These are phyloP conservation scores for Leucaena leucocephala DNA, from an alignment of 306 rosid genomes.

Conservation along the genomic window DNA sequence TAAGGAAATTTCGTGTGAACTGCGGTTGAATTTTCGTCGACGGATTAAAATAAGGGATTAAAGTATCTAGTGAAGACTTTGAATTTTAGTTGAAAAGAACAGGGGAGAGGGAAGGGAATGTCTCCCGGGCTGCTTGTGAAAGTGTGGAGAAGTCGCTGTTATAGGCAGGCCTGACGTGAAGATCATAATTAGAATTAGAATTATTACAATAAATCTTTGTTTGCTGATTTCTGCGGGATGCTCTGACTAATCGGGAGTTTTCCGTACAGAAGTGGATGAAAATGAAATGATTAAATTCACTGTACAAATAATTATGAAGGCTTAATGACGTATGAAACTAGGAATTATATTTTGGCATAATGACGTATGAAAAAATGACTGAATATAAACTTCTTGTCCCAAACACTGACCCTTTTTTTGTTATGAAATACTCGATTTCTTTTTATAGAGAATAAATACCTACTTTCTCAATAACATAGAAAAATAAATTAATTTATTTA, in stretches of 20 bases:
- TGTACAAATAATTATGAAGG: too few relatives aligned
- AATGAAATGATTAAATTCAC: neutral
- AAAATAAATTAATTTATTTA: too few relatives aligned
- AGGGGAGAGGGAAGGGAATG: neutral
- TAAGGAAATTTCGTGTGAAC: slow-evolving; percentile 39
- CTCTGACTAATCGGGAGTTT: neutral
- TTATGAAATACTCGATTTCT: too few relatives aligned
- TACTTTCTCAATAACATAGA: too few relatives aligned
- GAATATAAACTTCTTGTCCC: too few relatives aligned
- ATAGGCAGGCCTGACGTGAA: slow-evolving; percentile 36
- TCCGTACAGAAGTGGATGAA: slow-evolving; percentile 25
- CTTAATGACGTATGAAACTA: too few relatives aligned
- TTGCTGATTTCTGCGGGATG: neutral
- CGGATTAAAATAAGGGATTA: neutral
- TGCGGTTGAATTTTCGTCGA: slow-evolving; percentile 7
- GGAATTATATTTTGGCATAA: too few relatives aligned
- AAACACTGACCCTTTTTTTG: too few relatives aligned
- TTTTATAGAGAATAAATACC: too few relatives aligned
- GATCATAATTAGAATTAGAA: neutral
- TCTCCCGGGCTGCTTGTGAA: neutral
- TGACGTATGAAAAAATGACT: too few relatives aligned
- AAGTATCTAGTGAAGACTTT: neutral
- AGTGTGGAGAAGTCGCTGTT: slow-evolving; percentile 7
- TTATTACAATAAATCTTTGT: slow-evolving; percentile 4
- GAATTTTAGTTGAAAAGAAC: slow-evolving; percentile 34